These are phyloP conservation scores for Bidens hawaiensis DNA, from an alignment of 140 eudicot species.

Conservation along the genomic window DNA sequence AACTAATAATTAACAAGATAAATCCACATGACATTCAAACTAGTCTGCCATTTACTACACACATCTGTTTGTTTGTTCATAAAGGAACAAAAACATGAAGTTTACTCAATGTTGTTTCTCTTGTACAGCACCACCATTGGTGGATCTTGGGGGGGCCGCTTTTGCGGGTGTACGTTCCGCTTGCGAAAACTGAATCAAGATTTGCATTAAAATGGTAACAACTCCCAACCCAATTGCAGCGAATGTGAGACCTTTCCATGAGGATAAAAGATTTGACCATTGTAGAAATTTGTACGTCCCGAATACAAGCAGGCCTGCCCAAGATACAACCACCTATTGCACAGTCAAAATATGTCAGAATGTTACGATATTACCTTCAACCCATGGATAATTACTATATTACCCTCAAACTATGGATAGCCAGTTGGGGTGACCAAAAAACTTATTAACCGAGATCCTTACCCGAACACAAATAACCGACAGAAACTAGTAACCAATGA, in stretches of 20 bases:
- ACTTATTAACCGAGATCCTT: too few species aligned
- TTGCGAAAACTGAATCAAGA: conserved; percentile 74
- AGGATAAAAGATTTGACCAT: conserved; percentile 61
- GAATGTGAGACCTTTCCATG: conserved; percentile 75
- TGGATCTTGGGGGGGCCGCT: conserved; percentile 43
- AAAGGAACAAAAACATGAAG: background rate
- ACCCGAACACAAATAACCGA: too few species aligned
- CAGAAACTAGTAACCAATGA: too few species aligned
- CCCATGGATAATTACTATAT: too few species aligned
- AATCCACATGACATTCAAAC: background rate
- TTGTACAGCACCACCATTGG: conserved; percentile 19
- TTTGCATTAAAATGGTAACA: conserved; percentile 74
- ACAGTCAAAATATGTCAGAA: background rate
- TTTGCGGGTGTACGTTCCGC: conserved; percentile 74
- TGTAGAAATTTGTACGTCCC: conserved; percentile 58
- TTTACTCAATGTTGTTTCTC: conserved; percentile 31
- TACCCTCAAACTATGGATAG: too few species aligned
- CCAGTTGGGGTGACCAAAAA: too few species aligned
- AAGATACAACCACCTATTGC: conserved; percentile 66
- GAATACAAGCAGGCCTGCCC: conserved; percentile 53
- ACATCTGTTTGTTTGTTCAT: conserved; percentile 24
- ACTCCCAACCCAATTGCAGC: conserved; percentile 43
- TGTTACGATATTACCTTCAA: background rate
- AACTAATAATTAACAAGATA: conserved; percentile 19
- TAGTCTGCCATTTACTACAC: conserved; percentile 20